Conservation (phyloP, 495 filamentous ascomycete genomes). For the Tuber microsphaerosporum region DNA sequence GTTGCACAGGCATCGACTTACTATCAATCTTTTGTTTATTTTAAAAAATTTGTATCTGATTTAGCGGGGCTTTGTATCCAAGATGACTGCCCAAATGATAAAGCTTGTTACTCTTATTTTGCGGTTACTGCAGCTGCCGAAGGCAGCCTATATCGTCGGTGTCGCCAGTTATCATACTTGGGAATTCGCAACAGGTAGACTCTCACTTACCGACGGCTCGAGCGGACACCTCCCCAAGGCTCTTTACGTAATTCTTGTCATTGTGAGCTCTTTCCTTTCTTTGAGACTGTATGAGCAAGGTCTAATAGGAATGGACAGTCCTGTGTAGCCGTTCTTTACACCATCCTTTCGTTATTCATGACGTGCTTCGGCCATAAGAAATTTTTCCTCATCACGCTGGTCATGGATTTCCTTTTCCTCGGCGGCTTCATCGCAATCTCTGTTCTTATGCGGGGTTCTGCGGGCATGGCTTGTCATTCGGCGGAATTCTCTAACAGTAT, state of each 20-base stretch:
- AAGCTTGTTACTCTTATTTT: slow-evolving; percentile 16
- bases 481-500: slow-evolving; percentile 7
- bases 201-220: slow-evolving; percentile 9
- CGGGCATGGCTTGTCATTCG: slow-evolving; percentile 1
- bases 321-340: slow-evolving; percentile 17
- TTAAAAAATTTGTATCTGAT: background rate
- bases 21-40: background rate
- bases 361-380: slow-evolving; percentile 24
- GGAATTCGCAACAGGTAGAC: slow-evolving; percentile 13
- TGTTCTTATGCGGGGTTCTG: slow-evolving; percentile 19
- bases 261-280: slow-evolving; percentile 10
- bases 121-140: slow-evolving; percentile 21
- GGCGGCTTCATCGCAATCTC: slow-evolving; percentile 19
- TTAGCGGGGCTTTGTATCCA: background rate
- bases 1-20: background rate
- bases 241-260: slow-evolving; percentile 20
- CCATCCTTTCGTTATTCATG: slow-evolving; percentile 16
- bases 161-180: slow-evolving; percentile 26
- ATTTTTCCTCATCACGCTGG: slow-evolving; percentile 13
- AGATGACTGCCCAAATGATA: slow-evolving; percentile 14
- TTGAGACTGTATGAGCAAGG: background rate
- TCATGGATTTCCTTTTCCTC: slow-evolving; percentile 14
- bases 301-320: slow-evolving; percentile 12
- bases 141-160: slow-evolving; percentile 20
- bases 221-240: slow-evolving; percentile 11